Base-by-base conservation (phyloP, 805 yeast genomes). In the Schwanniomyces pseudopolymorphus region DNA sequence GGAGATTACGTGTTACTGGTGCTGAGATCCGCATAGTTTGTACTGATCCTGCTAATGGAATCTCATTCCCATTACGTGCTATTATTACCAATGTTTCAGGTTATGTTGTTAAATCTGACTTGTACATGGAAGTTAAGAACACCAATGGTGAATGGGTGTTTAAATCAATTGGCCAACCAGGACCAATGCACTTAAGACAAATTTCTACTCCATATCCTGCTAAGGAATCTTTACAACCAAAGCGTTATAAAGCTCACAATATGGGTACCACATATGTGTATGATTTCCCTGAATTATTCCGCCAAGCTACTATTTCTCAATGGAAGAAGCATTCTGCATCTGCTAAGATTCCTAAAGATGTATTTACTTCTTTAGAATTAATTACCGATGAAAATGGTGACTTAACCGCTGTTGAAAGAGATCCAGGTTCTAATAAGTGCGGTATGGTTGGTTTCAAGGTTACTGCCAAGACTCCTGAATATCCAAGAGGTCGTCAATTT, bases 381-480 rank as follows among this genome's bases (percentile, higher is more conserved):
- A 89, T 94, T 54, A 91, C 87, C 61, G 99, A 94, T 57, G 77
- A 72, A 41, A 75, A 83, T 58, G 88, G 85, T 20, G 83, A 79
- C 38, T 78, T 92, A 52, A 84, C 96, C 38, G 96, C 94, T 56
- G 94, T 94, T 50, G 80, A 83, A 55, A 84, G 99, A 67, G 99
- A 94, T 60, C 91, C 98, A 13, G 99, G 99, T 63, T 90, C 96
- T 40, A 94, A 94, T 71, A 81, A 80, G 54, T 82, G 89, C 63
- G 99, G 99, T 73, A 94, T 94, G 98, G 96, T 94, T 60, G 99
- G 96, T 44, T 94, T 96, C 83, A 79, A 86, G 69, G 79, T 89
- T 42, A 81, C 84, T 39, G 96, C 89, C 19, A 89, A 90, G 74
- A 95, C 99, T 33, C 97, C 97, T 4, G 99, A 92, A 67, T 91